phyloP scores from a whole-genome alignment of 1,284 basidiomycete species.

The Sanghuangporus baumii region DNA sequence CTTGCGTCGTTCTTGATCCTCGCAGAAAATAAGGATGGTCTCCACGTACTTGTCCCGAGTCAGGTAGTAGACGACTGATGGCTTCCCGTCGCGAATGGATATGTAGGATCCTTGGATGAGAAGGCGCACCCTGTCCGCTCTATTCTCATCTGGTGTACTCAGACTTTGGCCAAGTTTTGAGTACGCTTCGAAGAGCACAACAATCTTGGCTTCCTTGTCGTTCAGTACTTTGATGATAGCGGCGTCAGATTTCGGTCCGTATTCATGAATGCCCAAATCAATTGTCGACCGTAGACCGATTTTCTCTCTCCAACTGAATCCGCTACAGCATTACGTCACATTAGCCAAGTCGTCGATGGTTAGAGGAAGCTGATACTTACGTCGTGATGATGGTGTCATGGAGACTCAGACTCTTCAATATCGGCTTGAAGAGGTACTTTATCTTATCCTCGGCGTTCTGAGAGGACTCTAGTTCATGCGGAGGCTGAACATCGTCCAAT shows the following conservation, averaged over 20 bases:
- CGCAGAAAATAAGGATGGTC: slow-evolving; percentile 4
- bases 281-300: neutral
- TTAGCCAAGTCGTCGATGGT: neutral
- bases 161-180: slow-evolving; percentile 2
- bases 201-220: neutral
- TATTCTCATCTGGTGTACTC: slow-evolving; percentile 2
- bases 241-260: neutral
- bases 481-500: neutral
- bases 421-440: slow-evolving; percentile 1
- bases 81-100: neutral
- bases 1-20: neutral
- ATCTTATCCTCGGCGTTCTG: slow-evolving; percentile 6
- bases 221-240: neutral
- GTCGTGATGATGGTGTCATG: slow-evolving; percentile 1
- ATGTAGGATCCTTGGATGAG: slow-evolving; percentile 6
- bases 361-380: neutral
- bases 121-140: slow-evolving; percentile 4
- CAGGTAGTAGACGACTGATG: slow-evolving; percentile 3
- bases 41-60: slow-evolving; percentile 4
- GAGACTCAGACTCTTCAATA: neutral
- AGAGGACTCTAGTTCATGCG: slow-evolving; percentile 1
- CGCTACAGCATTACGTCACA: neutral
- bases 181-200: slow-evolving; percentile 3
- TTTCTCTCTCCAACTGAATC: slow-evolving; percentile 5
- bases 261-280: slow-evolving; percentile 1